Evolutionary conservation across 164 flowering plant species (phyloP), one percentile per base, ranked within the genome.

Genomic region (Tetracentron sinense): DNA sequence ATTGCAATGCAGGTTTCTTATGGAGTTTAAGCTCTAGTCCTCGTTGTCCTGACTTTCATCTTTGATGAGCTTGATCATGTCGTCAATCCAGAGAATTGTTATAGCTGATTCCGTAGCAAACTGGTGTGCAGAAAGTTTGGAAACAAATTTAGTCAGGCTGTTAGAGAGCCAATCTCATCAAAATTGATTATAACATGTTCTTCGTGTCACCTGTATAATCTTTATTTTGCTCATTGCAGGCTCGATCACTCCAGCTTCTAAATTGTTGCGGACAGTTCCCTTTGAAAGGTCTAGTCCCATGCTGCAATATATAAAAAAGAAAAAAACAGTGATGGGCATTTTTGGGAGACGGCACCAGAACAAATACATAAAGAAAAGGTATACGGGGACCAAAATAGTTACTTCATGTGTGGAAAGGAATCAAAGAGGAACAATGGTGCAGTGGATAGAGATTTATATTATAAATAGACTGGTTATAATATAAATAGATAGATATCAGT

Each of bases 151-250:
- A 31, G 42, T 25, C 20, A 1, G 26, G 47, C 20, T 2, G 23
- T 30, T 14, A 60, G 22, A 6, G 20, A 28, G 56, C 30, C 33
- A 23, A 23, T 2, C 12, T 26, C 2, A 7, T 29, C 33, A 21
- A 20, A 38, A 30, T 44, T n/a, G 31, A 46, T 14, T 19, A 35
- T 28, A n/a, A 5, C 47, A 12, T 22, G 6, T 35, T 8, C 15
- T 6, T 28, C 6, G 14, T 22, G 28, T n/a, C 72, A 94, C 96
- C 96, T 95, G 97, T 71, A 95, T 82, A 58, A 95, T 95, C 85
- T 95, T 95, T 68, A 95, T 90, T 83, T 95, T 95, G 87, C 99
- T 92, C 97, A 95, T 95, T 51, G 99, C 92, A 71, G 99, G 99
- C 72, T 95, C 99, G 44, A 95, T 88, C 53, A 95, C 90, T 69